phyloP scores from a whole-genome alignment of 2,329 filamentous ascomycete genomes.

The Mycogone perniciosa region DNA sequence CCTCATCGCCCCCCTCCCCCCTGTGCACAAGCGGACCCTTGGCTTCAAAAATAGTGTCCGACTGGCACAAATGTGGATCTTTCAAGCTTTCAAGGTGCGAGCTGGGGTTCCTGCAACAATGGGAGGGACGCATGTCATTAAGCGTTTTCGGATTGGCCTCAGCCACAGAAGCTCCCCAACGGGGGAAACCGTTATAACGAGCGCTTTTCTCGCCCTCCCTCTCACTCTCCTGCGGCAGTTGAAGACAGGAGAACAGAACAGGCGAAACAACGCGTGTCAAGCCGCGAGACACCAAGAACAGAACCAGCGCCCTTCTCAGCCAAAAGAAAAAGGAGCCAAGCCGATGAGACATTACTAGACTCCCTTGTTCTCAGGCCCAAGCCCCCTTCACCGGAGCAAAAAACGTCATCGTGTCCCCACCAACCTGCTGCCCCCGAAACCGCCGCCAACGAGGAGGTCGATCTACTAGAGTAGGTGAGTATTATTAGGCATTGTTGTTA shows the following conservation, averaged over 20 bases:
- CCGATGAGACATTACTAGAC: neutral
- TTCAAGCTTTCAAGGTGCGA: slow-evolving; percentile 5
- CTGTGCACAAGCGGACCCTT: slow-evolving; percentile 3
- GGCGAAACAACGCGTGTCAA: neutral
- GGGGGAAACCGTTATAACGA: neutral
- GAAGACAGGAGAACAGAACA: slow-evolving; percentile 3
- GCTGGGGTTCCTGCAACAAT: slow-evolving; percentile 10
- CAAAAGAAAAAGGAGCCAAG: slow-evolving; percentile 1
- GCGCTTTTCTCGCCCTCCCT: neutral
- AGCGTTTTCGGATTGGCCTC: neutral
- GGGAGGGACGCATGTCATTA: neutral
- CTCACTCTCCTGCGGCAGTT: neutral
- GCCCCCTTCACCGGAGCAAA: slow-evolving; percentile 6
- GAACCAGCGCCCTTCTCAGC: neutral
- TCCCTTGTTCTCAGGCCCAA: slow-evolving; percentile 5
- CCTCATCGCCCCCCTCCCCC: too few relatives aligned
- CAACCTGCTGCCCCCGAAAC: slow-evolving; percentile 9
- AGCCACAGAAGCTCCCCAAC: slow-evolving; percentile 3
- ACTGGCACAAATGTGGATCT: slow-evolving; percentile 5
- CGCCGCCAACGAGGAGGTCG: slow-evolving; percentile 6
- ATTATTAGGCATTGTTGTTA: neutral
- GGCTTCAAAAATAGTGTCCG: slow-evolving; percentile 13
- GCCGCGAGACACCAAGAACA: neutral
- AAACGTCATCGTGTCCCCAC: slow-evolving; percentile 17
- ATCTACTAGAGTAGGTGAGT: neutral